These are phyloP conservation scores for Yamadazyma philogaea DNA, from an alignment of 805 yeast species.

Conservation along the genomic window DNA sequence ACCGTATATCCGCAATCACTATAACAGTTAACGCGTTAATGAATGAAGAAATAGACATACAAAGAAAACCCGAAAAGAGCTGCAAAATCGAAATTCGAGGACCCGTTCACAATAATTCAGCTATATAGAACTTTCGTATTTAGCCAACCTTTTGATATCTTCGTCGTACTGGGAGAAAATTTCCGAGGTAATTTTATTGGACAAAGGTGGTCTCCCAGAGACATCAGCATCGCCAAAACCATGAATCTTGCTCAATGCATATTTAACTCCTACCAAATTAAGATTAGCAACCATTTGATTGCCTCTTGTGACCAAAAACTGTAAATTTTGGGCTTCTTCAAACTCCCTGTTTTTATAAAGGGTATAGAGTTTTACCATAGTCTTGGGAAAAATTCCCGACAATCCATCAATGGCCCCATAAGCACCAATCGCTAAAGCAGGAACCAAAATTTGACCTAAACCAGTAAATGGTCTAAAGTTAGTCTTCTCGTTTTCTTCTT, in stretches of 20 bases:
- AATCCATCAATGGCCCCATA: conserved; percentile 53
- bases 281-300: conserved; percentile 44
- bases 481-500: conserved; percentile 32
- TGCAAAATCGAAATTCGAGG: no score
- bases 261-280: conserved; percentile 49
- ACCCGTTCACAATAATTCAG: no score
- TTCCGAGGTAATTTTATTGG: conserved; percentile 24
- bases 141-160: neutral
- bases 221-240: conserved; percentile 43
- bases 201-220: conserved; percentile 48
- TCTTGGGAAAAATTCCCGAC: conserved; percentile 51
- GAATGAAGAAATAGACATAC: no score
- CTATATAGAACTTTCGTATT: neutral
- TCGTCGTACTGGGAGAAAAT: conserved; percentile 12
- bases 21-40: no score
- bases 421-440: conserved; percentile 45
- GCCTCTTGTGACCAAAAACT: conserved; percentile 41
- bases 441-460: conserved; percentile 49
- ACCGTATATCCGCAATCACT: no score
- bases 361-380: conserved; percentile 40
- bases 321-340: conserved; percentile 43
- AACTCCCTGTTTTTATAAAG: conserved; percentile 36
- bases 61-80: no score
- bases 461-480: conserved; percentile 48
- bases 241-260: conserved; percentile 30